Conservation (phyloP, 2,329 filamentous ascomycete genomes). For the Ophioceras dolichostomum region DNA sequence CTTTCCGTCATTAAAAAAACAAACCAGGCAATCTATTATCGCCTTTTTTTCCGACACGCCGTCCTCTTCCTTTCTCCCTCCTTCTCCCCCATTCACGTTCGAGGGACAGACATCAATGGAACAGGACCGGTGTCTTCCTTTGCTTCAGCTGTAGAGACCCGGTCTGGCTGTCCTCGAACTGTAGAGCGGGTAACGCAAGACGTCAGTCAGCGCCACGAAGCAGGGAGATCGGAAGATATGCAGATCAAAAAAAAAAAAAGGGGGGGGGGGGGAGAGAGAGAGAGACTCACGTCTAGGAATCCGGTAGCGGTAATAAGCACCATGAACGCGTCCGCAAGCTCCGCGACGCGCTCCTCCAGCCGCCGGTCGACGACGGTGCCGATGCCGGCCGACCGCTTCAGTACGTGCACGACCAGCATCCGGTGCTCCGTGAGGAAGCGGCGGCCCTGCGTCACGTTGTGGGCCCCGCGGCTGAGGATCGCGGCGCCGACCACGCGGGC, state of each 20-base stretch:
- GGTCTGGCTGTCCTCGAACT: slow-evolving; percentile 26
- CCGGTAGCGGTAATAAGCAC: slow-evolving; percentile 70
- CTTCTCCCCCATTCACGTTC: too few species aligned
- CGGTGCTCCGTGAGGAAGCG: slow-evolving; percentile 74
- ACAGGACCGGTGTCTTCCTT: slow-evolving; percentile 21
- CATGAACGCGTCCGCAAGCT: slow-evolving; percentile 76
- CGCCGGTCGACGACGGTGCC: slow-evolving; percentile 21
- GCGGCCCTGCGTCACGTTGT: slow-evolving; percentile 71
- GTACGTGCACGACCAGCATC: slow-evolving; percentile 72
- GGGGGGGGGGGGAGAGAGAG: too few species aligned
- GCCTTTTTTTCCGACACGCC: too few species aligned
- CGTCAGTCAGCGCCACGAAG: too few species aligned
- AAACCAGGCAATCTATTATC: too few species aligned
- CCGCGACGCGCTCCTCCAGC: slow-evolving; percentile 52
- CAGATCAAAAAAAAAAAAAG: slow-evolving; percentile 1
- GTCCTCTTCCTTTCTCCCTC: too few species aligned
- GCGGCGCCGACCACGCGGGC: slow-evolving; percentile 73
- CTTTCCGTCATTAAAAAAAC: too few species aligned
- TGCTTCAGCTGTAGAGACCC: slow-evolving; percentile 10
- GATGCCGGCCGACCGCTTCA: slow-evolving; percentile 80
- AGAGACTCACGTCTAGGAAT: slow-evolving; percentile 65
- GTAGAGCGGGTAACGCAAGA: too few species aligned
- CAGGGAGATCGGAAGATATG: not conserved
- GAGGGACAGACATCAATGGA: slow-evolving; percentile 29
- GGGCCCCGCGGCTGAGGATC: slow-evolving; percentile 66